Evolutionary conservation across 495 filamentous ascomycete genomes (phyloP), one percentile per base, ranked within the genome.

Genomic region (Aspergillus cavernicola): DNA sequence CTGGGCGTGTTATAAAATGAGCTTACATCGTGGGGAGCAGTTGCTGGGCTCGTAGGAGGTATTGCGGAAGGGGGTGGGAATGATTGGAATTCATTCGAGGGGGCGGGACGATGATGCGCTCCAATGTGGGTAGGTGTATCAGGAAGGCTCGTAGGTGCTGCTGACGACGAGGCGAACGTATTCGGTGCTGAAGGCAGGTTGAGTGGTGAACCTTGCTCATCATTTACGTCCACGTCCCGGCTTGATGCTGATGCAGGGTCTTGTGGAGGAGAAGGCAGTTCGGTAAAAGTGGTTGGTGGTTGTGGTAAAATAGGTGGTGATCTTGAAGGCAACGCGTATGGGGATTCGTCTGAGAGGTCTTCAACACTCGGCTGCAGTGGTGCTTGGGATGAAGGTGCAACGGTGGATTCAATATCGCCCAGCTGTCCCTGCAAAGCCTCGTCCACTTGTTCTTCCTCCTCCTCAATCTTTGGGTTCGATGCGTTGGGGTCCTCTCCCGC

Each of bases 401-500:
- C 31, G 19, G 44, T 9, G 18, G 44, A 13, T 2, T 36, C 44
- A 15, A 36, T 13, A 4, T 47, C 44, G 20, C 12, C 16, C 16
- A 31, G 19, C 9, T 47, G 18, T 40, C 19, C 37, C 13, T 36
- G 16, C 23, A 59, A 24, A 5, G 46, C 42, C n/a, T n/a, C n/a
- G 4, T 48, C 61, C 26, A 36, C 59, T 42, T 46, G 61, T 1
- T 60, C 56, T 42, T 61, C 57, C 16, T 65, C 59, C 22, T 73
- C 64, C 43, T 82, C 72, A 24, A 75, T 76, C 47, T 79, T 82
- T 0, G 92, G 92, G 59, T 96, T 97, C 12, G 89, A 85, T 40
- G 83, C 82, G 65, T 99, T 99, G 4, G 93, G 92, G 65, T 99
- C 92, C 54, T 89, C 87, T 38, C 92, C 92, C 15, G 90, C 88